Evolutionary conservation across 805 yeast genomes (phyloP).

Genomic region (Torulaspora delbrueckii): DNA sequence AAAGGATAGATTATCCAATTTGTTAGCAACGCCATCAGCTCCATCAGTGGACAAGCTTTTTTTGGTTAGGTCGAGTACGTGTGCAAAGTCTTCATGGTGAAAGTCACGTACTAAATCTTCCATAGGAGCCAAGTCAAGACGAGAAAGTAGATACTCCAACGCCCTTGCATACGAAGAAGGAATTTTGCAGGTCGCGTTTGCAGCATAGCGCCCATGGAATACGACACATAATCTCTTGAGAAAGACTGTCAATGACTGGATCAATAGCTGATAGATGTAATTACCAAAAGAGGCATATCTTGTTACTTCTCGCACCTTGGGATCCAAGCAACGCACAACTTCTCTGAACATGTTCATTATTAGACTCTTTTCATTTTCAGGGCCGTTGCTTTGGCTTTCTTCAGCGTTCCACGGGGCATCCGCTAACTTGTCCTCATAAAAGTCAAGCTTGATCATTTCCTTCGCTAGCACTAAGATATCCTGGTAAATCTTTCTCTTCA

Average conservation of each 20-base stretch:
- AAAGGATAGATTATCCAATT: background rate
- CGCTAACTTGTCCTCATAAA: slow-evolving; percentile 2
- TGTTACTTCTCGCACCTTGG: background rate
- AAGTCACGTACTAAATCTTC: slow-evolving; percentile 2
- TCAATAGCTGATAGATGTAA: slow-evolving; percentile 11
- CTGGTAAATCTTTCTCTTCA: slow-evolving; percentile 20
- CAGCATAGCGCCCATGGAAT: slow-evolving; percentile 14
- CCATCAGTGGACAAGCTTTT: background rate
- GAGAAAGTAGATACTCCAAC: slow-evolving; percentile 1
- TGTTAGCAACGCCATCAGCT: background rate
- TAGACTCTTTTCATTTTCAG: slow-evolving; percentile 2
- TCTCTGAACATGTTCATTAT: background rate
- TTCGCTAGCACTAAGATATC: slow-evolving; percentile 13
- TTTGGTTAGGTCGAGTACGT: background rate
- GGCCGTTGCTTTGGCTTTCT: background rate
- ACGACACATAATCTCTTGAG: slow-evolving; percentile 18
- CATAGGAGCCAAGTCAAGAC: slow-evolving; percentile 1
- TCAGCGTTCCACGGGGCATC: background rate
- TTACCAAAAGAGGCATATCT: background rate
- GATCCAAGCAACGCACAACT: background rate
- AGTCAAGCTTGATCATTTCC: slow-evolving; percentile 11
- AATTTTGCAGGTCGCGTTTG: background rate
- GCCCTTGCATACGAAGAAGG: background rate
- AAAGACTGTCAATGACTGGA: slow-evolving; percentile 17
- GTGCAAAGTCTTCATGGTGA: slow-evolving; percentile 2